A percentile compares a stretch with the other conserved stretches of the same genome.
Conservation (phyloP, 2,329 filamentous ascomycete species). For the Alternaria novae-zelandiae region DNA sequence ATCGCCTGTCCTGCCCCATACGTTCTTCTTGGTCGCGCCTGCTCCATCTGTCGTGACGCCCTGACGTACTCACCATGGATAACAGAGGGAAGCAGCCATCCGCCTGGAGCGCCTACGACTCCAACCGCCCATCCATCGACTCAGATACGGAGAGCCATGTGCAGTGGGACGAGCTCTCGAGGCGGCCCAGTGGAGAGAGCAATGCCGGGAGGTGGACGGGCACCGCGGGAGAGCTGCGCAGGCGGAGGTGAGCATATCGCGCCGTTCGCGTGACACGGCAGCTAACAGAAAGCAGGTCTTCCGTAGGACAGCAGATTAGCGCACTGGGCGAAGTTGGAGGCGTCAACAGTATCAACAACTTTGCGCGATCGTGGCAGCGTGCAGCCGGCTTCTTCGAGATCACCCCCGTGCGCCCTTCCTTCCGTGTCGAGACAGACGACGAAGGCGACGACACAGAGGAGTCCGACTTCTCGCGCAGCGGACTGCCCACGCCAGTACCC, state of each 20-base stretch:
- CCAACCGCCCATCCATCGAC: slow-evolving; percentile 51
- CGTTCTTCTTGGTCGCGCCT: slow-evolving; percentile 9
- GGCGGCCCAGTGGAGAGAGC: slow-evolving; percentile 40
- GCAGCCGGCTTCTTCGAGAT: slow-evolving; percentile 89
- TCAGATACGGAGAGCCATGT: slow-evolving; percentile 46
- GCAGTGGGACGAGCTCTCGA: slow-evolving; percentile 47
- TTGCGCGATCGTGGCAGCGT: slow-evolving; percentile 89
- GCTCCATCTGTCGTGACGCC: not conserved
- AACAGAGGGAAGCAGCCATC: slow-evolving; percentile 51
- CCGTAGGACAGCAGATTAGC: slow-evolving; percentile 58
- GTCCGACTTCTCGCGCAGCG: slow-evolving; percentile 38
- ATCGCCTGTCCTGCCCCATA: slow-evolving; percentile 7
- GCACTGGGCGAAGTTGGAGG: slow-evolving; percentile 76
- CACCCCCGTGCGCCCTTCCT: slow-evolving; percentile 77
- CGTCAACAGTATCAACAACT: slow-evolving; percentile 92
- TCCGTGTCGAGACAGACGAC: slow-evolving; percentile 58
- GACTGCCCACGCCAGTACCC: slow-evolving; percentile 37
- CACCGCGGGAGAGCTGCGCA: slow-evolving; percentile 39
- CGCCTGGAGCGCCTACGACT: slow-evolving; percentile 56
- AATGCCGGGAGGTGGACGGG: slow-evolving; percentile 31
- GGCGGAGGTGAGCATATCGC: slow-evolving; percentile 41
- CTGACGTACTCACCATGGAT: slow-evolving; percentile 38
- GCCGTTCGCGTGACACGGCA: not conserved
- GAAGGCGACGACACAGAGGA: slow-evolving; percentile 39
- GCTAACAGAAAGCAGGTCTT: slow-evolving; percentile 47